Percentiles rank a stretch among this genome's conserved stretches.
phyloP scores from a whole-genome alignment of 2,329 filamentous ascomycete genomes.

The Trichoderma sp. region DNA sequence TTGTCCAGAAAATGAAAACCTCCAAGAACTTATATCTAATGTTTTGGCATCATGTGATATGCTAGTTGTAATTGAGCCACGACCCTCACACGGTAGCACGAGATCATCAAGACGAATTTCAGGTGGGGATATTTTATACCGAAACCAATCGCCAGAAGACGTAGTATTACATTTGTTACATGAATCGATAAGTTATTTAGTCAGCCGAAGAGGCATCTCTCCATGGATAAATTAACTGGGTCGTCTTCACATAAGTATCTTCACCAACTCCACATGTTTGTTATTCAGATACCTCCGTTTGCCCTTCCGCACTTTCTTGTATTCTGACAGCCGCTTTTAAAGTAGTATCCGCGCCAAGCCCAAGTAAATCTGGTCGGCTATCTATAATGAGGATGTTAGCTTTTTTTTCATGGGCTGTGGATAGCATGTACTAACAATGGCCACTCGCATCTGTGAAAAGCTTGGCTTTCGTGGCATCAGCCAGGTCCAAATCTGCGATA shows the following conservation, averaged over 20 bases:
- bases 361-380: neutral
- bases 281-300: neutral
- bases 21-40: no score
- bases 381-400: neutral
- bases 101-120: no score
- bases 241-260: neutral
- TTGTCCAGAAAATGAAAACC: no score
- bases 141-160: no score
- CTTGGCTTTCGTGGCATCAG: neutral
- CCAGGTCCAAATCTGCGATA: neutral
- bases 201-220: rapidly evolving
- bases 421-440: neutral
- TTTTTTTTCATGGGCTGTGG: neutral
- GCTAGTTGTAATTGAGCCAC: no score
- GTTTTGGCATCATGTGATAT: no score
- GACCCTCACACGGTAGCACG: no score
- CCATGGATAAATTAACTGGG: neutral
- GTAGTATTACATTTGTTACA: no score
- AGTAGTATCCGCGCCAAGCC: neutral
- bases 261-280: rapidly evolving
- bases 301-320: neutral
- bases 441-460: neutral
- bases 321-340: neutral
- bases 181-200: no score
- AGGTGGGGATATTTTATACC: no score